Percentiles rank a stretch among this genome's conserved stretches.
phyloP scores from a whole-genome alignment of 306 rosid species.

The Arachis stenosperma region DNA sequence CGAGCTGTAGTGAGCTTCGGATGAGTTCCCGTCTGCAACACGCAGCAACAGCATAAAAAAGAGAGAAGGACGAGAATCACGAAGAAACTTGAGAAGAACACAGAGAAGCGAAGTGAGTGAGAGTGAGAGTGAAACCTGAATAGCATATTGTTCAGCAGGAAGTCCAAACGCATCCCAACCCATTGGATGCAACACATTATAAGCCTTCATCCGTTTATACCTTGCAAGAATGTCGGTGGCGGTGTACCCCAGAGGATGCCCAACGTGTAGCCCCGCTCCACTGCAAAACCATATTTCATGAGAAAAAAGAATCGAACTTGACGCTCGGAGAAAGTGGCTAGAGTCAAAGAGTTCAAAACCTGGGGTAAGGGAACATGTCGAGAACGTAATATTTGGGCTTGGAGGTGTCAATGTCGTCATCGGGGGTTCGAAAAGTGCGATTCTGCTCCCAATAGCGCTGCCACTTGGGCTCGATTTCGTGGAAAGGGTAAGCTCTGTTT shows the following conservation, averaged over 20 bases:
- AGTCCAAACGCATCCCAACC: conserved; percentile 99
- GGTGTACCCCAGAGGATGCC: conserved; percentile 96
- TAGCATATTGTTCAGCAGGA: conserved; percentile 99
- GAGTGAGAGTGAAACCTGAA: conserved; percentile 55
- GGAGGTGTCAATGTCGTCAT: conserved; percentile 76
- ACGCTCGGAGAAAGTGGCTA: neutral
- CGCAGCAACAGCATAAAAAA: neutral
- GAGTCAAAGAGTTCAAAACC: conserved; percentile 46
- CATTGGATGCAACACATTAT: conserved; percentile 94
- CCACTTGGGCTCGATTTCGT: conserved; percentile 88
- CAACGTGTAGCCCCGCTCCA: conserved; percentile 96
- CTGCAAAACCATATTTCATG: conserved; percentile 43
- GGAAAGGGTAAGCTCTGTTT: conserved; percentile 71
- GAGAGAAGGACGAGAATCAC: neutral
- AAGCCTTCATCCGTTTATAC: conserved; percentile 87
- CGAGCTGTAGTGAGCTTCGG: conserved; percentile 81
- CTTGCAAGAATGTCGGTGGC: conserved; percentile 94
- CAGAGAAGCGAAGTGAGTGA: conserved; percentile 26
- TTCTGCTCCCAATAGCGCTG: conserved; percentile 81
- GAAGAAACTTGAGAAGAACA: neutral
- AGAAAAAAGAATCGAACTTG: neutral
- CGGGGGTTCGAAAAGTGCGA: conserved; percentile 78
- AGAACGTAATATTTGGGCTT: conserved; percentile 94
- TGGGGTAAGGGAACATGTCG: conserved; percentile 99
- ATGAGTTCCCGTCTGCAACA: conserved; percentile 93